phyloP scores from a whole-genome alignment of 2,329 filamentous ascomycete species.

The Penicillium sp. region DNA sequence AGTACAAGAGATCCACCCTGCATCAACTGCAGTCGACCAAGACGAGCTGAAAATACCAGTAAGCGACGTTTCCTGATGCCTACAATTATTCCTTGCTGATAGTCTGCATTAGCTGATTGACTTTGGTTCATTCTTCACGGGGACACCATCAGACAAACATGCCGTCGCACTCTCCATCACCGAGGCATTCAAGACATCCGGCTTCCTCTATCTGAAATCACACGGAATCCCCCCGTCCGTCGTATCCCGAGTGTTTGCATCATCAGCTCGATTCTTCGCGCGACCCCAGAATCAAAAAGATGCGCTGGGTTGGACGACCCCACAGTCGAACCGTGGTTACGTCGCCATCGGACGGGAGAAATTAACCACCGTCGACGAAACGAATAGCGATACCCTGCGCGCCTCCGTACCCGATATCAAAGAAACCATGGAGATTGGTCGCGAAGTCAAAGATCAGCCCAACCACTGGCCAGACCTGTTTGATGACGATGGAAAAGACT shows the following conservation, averaged over 20 bases:
- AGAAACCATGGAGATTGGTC: constrained; percentile 63
- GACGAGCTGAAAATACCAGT: constrained; percentile 49
- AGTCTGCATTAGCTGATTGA: constrained; percentile 66
- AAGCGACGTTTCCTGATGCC: constrained; percentile 5
- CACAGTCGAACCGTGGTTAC: constrained; percentile 74
- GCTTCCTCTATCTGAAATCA: constrained; percentile 86
- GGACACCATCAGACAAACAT: constrained; percentile 60
- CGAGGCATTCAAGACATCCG: constrained; percentile 77
- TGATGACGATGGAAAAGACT: constrained; percentile 58
- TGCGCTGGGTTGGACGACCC: constrained; percentile 68
- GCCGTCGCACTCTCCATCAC: constrained; percentile 72
- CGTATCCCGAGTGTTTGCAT: constrained; percentile 63
- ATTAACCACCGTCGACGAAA: constrained; percentile 59
- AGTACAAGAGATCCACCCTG: constrained; percentile 17
- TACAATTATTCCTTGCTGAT: not conserved
- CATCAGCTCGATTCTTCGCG: constrained; percentile 71
- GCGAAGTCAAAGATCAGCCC: constrained; percentile 61
- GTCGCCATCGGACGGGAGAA: constrained; percentile 72
- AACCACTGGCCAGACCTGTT: constrained; percentile 74
- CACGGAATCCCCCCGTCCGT: constrained; percentile 66
- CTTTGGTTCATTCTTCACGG: constrained; percentile 71
- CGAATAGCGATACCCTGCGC: constrained; percentile 57
- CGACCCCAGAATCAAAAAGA: constrained; percentile 65
- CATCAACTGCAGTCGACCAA: constrained; percentile 41
- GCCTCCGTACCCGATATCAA: constrained; percentile 55